phyloP scores from a whole-genome alignment of 2,329 filamentous ascomycete genomes.

The Stagonosporopsis chrysanthemi region DNA sequence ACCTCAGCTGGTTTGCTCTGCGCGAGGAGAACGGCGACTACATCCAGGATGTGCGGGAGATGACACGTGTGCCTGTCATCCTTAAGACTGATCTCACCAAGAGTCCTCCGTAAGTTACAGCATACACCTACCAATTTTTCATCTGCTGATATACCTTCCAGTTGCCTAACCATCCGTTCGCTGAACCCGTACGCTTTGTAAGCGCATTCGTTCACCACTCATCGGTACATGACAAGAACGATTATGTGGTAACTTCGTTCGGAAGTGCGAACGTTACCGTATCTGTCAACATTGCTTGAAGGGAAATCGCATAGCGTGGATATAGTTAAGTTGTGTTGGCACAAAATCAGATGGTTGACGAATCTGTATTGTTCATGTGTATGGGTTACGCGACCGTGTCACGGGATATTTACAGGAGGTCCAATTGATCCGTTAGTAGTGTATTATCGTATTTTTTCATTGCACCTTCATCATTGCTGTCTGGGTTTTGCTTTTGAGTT shows the following conservation, averaged over 20 bases:
- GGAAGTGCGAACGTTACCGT: conserved; percentile 1
- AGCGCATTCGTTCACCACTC: conserved; percentile 19
- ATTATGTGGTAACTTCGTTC: conserved; percentile 4
- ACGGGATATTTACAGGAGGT: conserved; percentile 35
- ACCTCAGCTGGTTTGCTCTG: conserved; percentile 85
- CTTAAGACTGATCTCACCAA: conserved; percentile 97
- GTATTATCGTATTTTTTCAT: conserved; percentile 41
- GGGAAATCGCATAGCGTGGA: conserved; percentile 45
- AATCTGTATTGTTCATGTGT: conserved; percentile 45
- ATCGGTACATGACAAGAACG: conserved; percentile 1
- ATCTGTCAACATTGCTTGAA: conserved; percentile 36
- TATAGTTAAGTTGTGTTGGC: conserved; percentile 33
- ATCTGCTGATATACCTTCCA: conserved; percentile 48
- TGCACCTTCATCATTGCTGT: conserved; percentile 24
- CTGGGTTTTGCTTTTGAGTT: conserved; percentile 22
- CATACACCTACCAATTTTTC: neutral
- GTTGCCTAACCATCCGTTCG: conserved; percentile 83
- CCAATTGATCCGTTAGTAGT: conserved; percentile 36
- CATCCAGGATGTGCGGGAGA: conserved; percentile 98
- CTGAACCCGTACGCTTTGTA: conserved; percentile 77
- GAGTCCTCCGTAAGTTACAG: conserved; percentile 91
- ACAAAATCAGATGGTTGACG: conserved; percentile 24
- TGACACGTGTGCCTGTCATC: conserved; percentile 97
- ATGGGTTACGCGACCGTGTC: conserved; percentile 30
- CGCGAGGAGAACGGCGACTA: conserved; percentile 93